Evolutionary conservation across 2,329 filamentous ascomycete genomes (phyloP), one percentile per base, ranked within the genome.

Genomic region (Aspergillus sp.): DNA sequence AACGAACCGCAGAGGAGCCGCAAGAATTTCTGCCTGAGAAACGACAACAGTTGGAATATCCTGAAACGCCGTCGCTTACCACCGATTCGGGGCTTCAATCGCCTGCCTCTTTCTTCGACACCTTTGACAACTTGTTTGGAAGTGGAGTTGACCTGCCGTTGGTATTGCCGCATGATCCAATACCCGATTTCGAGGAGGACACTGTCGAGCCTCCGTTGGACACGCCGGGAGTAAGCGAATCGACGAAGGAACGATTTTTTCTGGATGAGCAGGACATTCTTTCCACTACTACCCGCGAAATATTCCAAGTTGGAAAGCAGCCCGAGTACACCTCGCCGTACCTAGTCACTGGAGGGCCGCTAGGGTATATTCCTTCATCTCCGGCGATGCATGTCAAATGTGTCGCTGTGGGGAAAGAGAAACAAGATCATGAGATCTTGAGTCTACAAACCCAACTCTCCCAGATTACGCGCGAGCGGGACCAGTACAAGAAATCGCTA

Each of bases 271-370:
- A 62, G 9, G 63, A 72, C 57, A n/a, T 71, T 4, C 30, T 65
- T 43, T 53, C 64, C 6, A 66, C 51, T 41, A 56, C 63, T 15
- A 56, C 45, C 24, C 66, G 66, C 20, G 68, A 72, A 49, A 55
- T 62, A 18, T 54, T 69, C 48, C 58, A 63, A 41, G 56, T 68
- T 11, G 39, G 53, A 12, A 52, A 63, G 26, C 50, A 61, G 36
- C 60, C 60, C 2, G 55, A 67, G 26, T 71, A 72, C 48, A 52
- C 66, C 5, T 74, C 71, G 1, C 72, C 72, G 7, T 74, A 74
- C 56, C 68, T 68, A 15, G 51, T 45, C 17, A 61, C 64, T 26
- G 62, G 63, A 13, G 67, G 68, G 2, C 58, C 59, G 9, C 49
- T 72, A 22, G 68, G 65, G 2, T 71, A 71, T 49, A 58, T 69